Evolutionary conservation across 192 early-diverging fungal species (phyloP).

Genomic region (Entomortierella lignicola): DNA sequence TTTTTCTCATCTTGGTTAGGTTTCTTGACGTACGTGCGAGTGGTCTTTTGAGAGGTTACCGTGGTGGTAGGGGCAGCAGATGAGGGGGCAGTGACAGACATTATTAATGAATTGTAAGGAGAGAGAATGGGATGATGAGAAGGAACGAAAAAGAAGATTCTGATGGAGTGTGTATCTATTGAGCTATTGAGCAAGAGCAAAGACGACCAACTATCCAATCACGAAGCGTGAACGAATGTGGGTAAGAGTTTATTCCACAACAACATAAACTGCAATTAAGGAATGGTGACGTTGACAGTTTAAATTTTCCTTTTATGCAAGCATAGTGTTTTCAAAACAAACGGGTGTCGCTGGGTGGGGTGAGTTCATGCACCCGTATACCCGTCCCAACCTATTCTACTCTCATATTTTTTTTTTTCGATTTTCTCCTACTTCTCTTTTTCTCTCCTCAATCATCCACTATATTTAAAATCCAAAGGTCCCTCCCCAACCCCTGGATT

Average conservation of each 20-base stretch:
- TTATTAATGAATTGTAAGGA: conserved; percentile 4
- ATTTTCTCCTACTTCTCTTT: too few species aligned
- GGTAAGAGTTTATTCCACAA: too few species aligned
- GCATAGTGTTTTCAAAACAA: not conserved
- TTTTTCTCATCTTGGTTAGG: conserved; percentile 47
- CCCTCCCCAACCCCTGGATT: conserved; percentile 21
- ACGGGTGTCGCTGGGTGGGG: not conserved
- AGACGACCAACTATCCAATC: not conserved
- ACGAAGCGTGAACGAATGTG: not conserved
- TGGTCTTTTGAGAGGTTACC: conserved; percentile 26
- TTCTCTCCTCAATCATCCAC: conserved; percentile 9
- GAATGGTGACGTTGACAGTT: not conserved
- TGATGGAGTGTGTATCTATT: not conserved
- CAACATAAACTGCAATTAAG: not conserved
- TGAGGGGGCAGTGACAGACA: conserved; percentile 45
- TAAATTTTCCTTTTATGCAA: not conserved
- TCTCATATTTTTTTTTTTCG: conserved; percentile 14
- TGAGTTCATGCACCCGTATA: not conserved
- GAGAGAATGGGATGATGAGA: conserved; percentile 2
- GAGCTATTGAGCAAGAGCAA: not conserved
- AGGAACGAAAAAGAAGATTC: conserved; percentile 4
- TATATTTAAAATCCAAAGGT: conserved; percentile 12
- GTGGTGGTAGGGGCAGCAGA: conserved; percentile 8
- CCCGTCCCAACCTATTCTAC: not conserved
- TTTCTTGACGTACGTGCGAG: conserved; percentile 41